Percentiles rank a stretch among this genome's conserved stretches.
phyloP scores from a whole-genome alignment of 2,329 filamentous ascomycete genomes.

The Zelopaecilomyces penicillatus region DNA sequence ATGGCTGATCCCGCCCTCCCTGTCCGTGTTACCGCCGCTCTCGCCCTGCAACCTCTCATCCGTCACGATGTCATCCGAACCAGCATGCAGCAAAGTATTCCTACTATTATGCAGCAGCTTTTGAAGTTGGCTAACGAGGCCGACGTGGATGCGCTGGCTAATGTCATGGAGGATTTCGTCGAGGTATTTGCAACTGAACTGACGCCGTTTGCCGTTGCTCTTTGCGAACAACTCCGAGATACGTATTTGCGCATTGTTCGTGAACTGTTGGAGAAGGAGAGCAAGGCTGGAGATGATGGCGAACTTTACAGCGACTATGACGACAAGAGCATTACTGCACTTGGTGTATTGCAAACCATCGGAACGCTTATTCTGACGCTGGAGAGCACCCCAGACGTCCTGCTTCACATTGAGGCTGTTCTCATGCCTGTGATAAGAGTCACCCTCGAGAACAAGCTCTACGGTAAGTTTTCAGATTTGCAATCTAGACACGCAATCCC shows the following conservation, averaged over 20 bases:
- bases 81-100: conserved; percentile 96
- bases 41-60: conserved; percentile 91
- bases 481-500: background rate
- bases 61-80: conserved; percentile 88
- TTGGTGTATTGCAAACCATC: conserved; percentile 95
- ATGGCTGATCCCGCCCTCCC: conserved; percentile 93
- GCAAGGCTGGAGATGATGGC: conserved; percentile 65
- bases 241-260: conserved; percentile 91
- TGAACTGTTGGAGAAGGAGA: conserved; percentile 82
- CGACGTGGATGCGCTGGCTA: conserved; percentile 91
- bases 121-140: conserved; percentile 96
- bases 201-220: conserved; percentile 90
- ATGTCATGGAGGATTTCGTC: conserved; percentile 99
- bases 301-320: conserved; percentile 87
- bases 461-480: conserved; percentile 45
- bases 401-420: conserved; percentile 88
- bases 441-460: conserved; percentile 95
- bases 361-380: conserved; percentile 93
- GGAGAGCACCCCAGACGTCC: conserved; percentile 92
- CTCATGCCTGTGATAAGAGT: conserved; percentile 96
- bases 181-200: conserved; percentile 97
- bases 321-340: conserved; percentile 95
- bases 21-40: conserved; percentile 85
- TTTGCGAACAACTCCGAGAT: conserved; percentile 91
- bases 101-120: conserved; percentile 98